Evolutionary conservation across 768 basidiomycete genomes (phyloP), one percentile per base, ranked within the genome.

Genomic region (Lactarius vividus): DNA sequence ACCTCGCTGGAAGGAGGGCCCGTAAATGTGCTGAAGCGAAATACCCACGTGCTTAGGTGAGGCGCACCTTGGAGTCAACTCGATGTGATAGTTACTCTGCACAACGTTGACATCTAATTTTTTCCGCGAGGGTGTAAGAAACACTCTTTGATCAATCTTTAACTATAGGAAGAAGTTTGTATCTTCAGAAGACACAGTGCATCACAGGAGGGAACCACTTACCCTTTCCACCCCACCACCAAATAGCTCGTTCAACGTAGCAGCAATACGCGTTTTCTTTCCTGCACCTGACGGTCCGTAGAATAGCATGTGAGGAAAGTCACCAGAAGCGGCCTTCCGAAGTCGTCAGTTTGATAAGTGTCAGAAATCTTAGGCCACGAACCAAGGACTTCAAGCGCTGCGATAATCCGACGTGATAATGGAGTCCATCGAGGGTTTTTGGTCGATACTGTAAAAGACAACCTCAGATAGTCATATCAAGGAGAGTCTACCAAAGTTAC

Each of bases 231-330:
- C 94, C 1, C 96, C 94, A 53, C 85, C 81, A 0, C 96, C 97
- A 77, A 94, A 99, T 58, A 98, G 76, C 72, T 97, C 88, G 69
- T 89, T 81, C 64, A 99, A 75, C 7, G 93, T 96, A 68, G 91
- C 92, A 71, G 89, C 88, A 71, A 98, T 94, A 42, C 96, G 83
- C 53, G 96, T 98, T 84, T 99, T 99, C 82, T 98, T 98, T 18
- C 96, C 96, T 16, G 96, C 94, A 26, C 96, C 96, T 4, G 92
- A 92, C 10, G 96, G 96, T 0, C 96, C 96, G 73, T 98, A 99
- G 79, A 98, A 96, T 1, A 99, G 85, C 80, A 97, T 88, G 75
- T 99, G 96, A 9, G 96, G 96, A 74, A 99, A 98, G 80, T 98
- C 96, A 0, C 93, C 92, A 1, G 92, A 89, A 1, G 87, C 84